Evolutionary conservation across 176 grass and related monocot genomes (phyloP).

Genomic region (Oryza brachyantha): DNA sequence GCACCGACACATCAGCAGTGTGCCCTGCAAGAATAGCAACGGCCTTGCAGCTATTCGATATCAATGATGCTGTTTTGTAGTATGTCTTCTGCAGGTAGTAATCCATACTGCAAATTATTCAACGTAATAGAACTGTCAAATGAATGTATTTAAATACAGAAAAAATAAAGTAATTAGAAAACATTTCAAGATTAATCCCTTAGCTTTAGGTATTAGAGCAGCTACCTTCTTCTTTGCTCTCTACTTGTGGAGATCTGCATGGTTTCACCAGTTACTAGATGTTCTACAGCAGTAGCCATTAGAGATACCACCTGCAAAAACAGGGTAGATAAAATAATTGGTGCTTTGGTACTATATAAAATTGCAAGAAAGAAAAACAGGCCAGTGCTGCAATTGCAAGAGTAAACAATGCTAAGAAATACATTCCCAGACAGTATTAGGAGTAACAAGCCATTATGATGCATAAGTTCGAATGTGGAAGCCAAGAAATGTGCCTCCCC

Average conservation of each 20-base stretch:
- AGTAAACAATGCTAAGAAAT: neutral
- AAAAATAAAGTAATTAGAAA: constrained; percentile 15
- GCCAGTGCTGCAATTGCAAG: neutral
- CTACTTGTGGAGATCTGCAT: constrained; percentile 89
- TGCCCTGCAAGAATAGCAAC: constrained; percentile 92
- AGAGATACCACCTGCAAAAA: constrained; percentile 80
- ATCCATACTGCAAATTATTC: constrained; percentile 76
- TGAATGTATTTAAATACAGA: constrained; percentile 10
- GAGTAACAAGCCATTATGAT: neutral
- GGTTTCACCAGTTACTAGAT: constrained; percentile 96
- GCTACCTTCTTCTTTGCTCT: constrained; percentile 69
- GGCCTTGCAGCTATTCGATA: constrained; percentile 97
- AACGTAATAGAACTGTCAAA: constrained; percentile 36
- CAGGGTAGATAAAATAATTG: constrained; percentile 19
- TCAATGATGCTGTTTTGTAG: constrained; percentile 96
- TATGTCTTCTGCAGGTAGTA: constrained; percentile 97
- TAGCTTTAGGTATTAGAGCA: constrained; percentile 12
- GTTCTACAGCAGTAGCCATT: constrained; percentile 82
- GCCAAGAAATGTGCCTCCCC: neutral
- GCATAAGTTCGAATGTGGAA: neutral
- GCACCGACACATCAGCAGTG: constrained; percentile 77
- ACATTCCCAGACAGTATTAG: neutral
- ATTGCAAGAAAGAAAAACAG: constrained; percentile 15
- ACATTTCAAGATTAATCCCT: constrained; percentile 10
- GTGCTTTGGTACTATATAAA: neutral